Evolutionary conservation across 306 rosid genomes (phyloP).

Genomic region (Vachellia pachyceras): DNA sequence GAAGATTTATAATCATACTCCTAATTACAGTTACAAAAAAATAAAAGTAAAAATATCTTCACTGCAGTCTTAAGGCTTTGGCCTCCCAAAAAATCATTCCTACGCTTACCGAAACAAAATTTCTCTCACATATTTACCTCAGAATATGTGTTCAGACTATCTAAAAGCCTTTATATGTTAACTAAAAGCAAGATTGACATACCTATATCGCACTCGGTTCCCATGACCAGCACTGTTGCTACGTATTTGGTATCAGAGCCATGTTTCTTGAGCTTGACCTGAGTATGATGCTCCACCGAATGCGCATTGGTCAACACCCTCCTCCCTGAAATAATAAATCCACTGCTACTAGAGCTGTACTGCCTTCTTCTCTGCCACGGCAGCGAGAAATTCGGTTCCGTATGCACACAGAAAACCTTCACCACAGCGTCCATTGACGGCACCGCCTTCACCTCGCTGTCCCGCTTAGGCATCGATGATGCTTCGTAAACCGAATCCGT

Average conservation of each 20-base stretch:
- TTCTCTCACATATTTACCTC: too few species aligned
- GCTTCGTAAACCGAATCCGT: constrained; percentile 12
- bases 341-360: constrained; percentile 82
- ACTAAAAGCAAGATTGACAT: not conserved
- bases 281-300: constrained; percentile 88
- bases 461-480: constrained; percentile 52
- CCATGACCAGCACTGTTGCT: constrained; percentile 79
- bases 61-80: too few species aligned
- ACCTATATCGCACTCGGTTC: constrained; percentile 80
- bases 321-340: constrained; percentile 66
- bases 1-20: too few species aligned
- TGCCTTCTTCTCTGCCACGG: constrained; percentile 95
- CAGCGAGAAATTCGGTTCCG: constrained; percentile 83
- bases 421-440: constrained; percentile 86
- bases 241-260: constrained; percentile 87
- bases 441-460: constrained; percentile 41
- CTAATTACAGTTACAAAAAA: too few species aligned
- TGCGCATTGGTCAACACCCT: constrained; percentile 90
- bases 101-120: too few species aligned
- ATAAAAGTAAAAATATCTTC: too few species aligned
- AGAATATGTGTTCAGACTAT: too few species aligned
- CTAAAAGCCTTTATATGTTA: too few species aligned
- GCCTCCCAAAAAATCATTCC: too few species aligned
- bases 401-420: constrained; percentile 80
- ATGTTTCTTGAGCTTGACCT: constrained; percentile 89